Conservation (phyloP, 805 yeast species). For the Wickerhamomyces queroliae region DNA sequence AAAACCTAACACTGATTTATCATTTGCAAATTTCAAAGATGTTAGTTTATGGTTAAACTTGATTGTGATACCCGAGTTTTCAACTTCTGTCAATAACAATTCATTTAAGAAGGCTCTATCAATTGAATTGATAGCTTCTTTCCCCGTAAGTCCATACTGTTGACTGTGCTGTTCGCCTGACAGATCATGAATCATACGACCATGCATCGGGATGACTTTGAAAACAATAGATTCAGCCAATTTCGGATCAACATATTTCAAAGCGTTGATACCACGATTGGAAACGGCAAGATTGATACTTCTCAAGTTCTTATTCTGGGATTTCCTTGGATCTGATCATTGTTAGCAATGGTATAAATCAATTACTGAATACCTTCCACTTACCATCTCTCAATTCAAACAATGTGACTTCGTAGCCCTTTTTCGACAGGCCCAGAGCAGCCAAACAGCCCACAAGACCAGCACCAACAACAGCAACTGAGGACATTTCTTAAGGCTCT, state of each 20-base stretch:
- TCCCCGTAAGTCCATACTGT: slow-evolving; percentile 69
- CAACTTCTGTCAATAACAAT: slow-evolving; percentile 58
- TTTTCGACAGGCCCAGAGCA: slow-evolving; percentile 70
- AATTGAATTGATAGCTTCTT: slow-evolving; percentile 76
- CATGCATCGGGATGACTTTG: slow-evolving; percentile 77
- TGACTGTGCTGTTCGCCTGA: slow-evolving; percentile 64
- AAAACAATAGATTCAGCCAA: slow-evolving; percentile 51
- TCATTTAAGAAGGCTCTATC: slow-evolving; percentile 70
- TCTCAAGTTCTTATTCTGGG: slow-evolving; percentile 37
- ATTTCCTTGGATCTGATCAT: slow-evolving; percentile 47
- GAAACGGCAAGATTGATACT: slow-evolving; percentile 90
- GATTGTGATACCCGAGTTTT: slow-evolving; percentile 37
- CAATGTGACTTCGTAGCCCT: slow-evolving; percentile 67
- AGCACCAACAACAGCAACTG: slow-evolving; percentile 73
- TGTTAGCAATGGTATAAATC: background rate
- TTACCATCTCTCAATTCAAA: slow-evolving; percentile 53
- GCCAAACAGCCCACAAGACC: slow-evolving; percentile 87
- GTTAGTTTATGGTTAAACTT: slow-evolving; percentile 54
- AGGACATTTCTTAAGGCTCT: slow-evolving; percentile 6
- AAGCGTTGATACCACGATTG: slow-evolving; percentile 71
- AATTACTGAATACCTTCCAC: background rate
- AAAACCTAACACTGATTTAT: slow-evolving; percentile 18
- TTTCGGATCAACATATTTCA: slow-evolving; percentile 52
- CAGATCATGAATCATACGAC: slow-evolving; percentile 80
- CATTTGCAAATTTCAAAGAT: slow-evolving; percentile 29